A percentile compares a stretch with the other conserved stretches of the same genome.
phyloP scores from a whole-genome alignment of 2,329 filamentous ascomycete genomes.

The Hypoxylon sp. region DNA sequence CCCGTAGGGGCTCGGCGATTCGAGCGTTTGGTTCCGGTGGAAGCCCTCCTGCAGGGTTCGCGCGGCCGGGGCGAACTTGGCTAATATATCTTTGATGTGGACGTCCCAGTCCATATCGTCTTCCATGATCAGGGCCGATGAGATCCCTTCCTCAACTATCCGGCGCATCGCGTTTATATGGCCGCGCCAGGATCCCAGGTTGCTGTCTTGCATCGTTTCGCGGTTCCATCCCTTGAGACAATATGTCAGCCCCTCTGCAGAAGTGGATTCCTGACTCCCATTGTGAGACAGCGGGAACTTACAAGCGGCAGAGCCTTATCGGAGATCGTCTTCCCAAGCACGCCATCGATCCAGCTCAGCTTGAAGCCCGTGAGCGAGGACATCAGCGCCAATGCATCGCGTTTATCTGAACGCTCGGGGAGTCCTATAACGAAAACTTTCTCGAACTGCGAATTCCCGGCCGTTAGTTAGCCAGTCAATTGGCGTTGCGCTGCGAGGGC shows the following conservation, averaged over 20 bases:
- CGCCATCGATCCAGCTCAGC: constrained; percentile 58
- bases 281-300: constrained; percentile 4
- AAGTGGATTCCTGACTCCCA: neutral
- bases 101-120: constrained; percentile 62
- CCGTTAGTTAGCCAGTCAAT: neutral
- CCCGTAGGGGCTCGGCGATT: constrained; percentile 58
- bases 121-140: constrained; percentile 58
- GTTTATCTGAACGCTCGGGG: constrained; percentile 60
- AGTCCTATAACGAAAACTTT: constrained; percentile 61
- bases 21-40: constrained; percentile 33
- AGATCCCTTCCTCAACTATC: constrained; percentile 52
- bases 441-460: constrained; percentile 51
- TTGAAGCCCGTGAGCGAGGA: constrained; percentile 57
- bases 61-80: constrained; percentile 47
- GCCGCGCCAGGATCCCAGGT: constrained; percentile 56
- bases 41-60: constrained; percentile 27
- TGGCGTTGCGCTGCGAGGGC: neutral
- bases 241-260: constrained; percentile 2
- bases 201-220: constrained; percentile 47
- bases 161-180: constrained; percentile 55
- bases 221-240: constrained; percentile 44
- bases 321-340: constrained; percentile 54
- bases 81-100: constrained; percentile 51
- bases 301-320: constrained; percentile 57
- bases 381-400: constrained; percentile 59